phyloP scores from a whole-genome alignment of 352 stramenopile genomes.

The Phytophthora syringae region DNA sequence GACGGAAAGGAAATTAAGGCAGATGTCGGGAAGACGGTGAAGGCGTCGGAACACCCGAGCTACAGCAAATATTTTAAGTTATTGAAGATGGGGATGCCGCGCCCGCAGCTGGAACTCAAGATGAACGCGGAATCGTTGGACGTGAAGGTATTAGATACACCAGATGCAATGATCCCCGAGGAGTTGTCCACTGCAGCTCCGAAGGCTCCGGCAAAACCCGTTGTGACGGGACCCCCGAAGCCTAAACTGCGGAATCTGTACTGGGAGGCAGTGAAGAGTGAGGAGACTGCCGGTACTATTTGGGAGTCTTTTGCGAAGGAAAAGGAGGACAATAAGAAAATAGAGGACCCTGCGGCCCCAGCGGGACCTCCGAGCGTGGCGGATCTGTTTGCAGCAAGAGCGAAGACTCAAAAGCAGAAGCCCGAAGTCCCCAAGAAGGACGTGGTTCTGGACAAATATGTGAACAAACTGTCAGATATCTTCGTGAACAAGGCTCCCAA shows the following conservation, averaged over 20 bases:
- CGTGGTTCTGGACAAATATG: conserved; percentile 65
- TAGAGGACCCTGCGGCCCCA: conserved; percentile 10
- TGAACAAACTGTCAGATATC: conserved; percentile 70
- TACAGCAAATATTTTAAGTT: conserved; percentile 97
- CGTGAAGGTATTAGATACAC: conserved; percentile 86
- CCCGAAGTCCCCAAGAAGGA: conserved; percentile 44
- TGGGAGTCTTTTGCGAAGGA: conserved; percentile 72
- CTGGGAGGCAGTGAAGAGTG: conserved; percentile 77
- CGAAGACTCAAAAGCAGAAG: conserved; percentile 23
- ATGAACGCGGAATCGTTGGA: conserved; percentile 93
- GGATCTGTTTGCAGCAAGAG: conserved; percentile 49
- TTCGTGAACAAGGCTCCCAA: conserved; percentile 86
- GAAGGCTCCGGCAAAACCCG: conserved; percentile 38
- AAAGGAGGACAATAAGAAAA: conserved; percentile 31
- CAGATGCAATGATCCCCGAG: conserved; percentile 73
- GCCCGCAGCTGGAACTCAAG: conserved; percentile 91
- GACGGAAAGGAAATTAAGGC: conserved; percentile 55
- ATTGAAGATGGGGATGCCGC: conserved; percentile 95
- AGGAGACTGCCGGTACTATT: conserved; percentile 69
- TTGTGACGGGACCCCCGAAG: conserved; percentile 60
- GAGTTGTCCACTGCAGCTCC: conserved; percentile 29
- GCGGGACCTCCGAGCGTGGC: conserved; percentile 33
- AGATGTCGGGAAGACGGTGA: conserved; percentile 42
- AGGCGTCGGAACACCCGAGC: conserved; percentile 81
- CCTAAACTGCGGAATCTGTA: conserved; percentile 87